These are phyloP conservation scores for Epichloe elymi DNA, from an alignment of 2,329 filamentous ascomycete species.

Conservation along the genomic window DNA sequence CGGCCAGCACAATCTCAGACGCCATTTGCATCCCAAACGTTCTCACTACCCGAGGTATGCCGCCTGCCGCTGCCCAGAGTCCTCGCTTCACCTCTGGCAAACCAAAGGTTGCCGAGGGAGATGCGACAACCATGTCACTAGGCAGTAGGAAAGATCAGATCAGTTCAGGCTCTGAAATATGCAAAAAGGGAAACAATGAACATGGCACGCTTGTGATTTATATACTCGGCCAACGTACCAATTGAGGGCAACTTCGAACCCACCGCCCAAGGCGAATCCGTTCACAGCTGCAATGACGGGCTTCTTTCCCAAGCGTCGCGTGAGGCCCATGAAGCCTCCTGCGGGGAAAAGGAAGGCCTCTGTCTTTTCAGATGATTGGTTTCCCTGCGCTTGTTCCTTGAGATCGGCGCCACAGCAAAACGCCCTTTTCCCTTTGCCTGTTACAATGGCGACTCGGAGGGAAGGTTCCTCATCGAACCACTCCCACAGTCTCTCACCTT, in stretches of 20 bases:
- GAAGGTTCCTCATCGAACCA: conserved; percentile 40
- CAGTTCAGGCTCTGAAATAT: not conserved
- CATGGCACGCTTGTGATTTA: too few relatives aligned
- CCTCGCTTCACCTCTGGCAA: conserved; percentile 41
- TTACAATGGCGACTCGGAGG: conserved; percentile 34
- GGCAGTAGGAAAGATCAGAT: not conserved
- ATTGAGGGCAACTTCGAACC: conserved; percentile 42
- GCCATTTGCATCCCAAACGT: conserved; percentile 32
- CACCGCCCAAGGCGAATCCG: conserved; percentile 42
- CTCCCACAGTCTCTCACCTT: conserved; percentile 33
- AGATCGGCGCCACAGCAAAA: conserved; percentile 44
- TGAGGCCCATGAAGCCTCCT: conserved; percentile 35
- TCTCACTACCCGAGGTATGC: conserved; percentile 35
- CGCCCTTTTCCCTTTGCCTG: conserved; percentile 35
- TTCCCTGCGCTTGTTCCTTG: conserved; percentile 28
- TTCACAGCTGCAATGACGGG: conserved; percentile 48
- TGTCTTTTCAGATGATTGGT: conserved; percentile 10
- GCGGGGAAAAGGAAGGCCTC: conserved; percentile 16
- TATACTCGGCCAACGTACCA: conserved; percentile 25
- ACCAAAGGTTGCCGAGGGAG: conserved; percentile 35
- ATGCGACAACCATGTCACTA: conserved; percentile 39
- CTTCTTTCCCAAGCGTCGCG: conserved; percentile 43
- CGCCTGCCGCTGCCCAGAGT: conserved; percentile 39
- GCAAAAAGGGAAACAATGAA: not conserved
- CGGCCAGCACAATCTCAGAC: conserved; percentile 35